These are phyloP conservation scores for Aspergillus tamarii DNA, from an alignment of 2,329 filamentous ascomycete species.

Conservation along the genomic window DNA sequence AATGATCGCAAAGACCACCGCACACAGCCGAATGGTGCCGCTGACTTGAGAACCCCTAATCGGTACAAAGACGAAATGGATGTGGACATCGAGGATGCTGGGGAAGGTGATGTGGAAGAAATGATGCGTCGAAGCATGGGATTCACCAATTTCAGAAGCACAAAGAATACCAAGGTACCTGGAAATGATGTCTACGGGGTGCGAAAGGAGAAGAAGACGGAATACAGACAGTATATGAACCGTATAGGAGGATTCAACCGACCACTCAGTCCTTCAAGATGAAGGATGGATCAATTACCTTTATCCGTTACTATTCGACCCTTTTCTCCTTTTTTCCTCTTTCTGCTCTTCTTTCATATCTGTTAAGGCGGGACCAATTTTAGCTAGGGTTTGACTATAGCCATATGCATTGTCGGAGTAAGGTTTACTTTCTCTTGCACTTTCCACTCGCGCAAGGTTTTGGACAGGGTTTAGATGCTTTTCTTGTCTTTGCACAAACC, in stretches of 20 bases:
- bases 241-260: constrained; percentile 55
- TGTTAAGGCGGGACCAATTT: constrained; percentile 20
- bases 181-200: constrained; percentile 85
- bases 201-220: constrained; percentile 88
- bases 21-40: constrained; percentile 28
- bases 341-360: not conserved
- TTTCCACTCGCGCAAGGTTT: not conserved
- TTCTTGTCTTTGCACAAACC: constrained; percentile 1
- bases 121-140: constrained; percentile 88
- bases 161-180: constrained; percentile 83
- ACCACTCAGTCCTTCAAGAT: constrained; percentile 51
- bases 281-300: constrained; percentile 14
- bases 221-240: constrained; percentile 95
- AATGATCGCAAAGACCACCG: constrained; percentile 35
- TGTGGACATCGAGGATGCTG: constrained; percentile 51
- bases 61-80: constrained; percentile 40
- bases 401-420: constrained; percentile 37
- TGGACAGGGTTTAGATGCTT: not conserved
- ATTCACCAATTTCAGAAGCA: constrained; percentile 81
- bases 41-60: constrained; percentile 22
- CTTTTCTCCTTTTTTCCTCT: constrained; percentile 3
- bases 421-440: constrained; percentile 19
- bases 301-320: constrained; percentile 6
- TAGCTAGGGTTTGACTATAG: constrained; percentile 3
- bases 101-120: constrained; percentile 67